Evolutionary conservation across 441 rosid species (phyloP).

Genomic region (Hypseocharis bilobata): DNA sequence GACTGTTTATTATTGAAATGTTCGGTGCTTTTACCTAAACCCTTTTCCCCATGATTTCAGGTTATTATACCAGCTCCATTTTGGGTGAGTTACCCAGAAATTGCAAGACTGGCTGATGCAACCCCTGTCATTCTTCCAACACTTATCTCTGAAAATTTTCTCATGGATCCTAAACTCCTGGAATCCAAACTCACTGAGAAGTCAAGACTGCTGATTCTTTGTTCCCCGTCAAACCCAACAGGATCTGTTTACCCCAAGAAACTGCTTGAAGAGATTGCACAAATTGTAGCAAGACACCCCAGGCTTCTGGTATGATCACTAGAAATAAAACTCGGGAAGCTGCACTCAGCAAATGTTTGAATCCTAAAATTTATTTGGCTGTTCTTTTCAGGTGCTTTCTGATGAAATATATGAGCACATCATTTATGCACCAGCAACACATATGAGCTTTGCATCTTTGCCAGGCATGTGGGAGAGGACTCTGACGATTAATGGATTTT

Average conservation of each 20-base stretch:
- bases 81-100: constrained; percentile 98
- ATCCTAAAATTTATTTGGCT: constrained; percentile 19
- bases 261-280: constrained; percentile 80
- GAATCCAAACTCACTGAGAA: constrained; percentile 62
- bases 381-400: constrained; percentile 54
- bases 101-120: constrained; percentile 86
- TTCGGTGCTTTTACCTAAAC: constrained; percentile 12
- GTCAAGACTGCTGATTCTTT: constrained; percentile 76
- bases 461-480: constrained; percentile 94
- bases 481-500: constrained; percentile 84
- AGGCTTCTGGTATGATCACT: constrained; percentile 63
- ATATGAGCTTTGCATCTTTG: constrained; percentile 87
- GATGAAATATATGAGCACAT: constrained; percentile 97
- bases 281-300: constrained; percentile 77
- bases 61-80: constrained; percentile 89
- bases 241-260: constrained; percentile 87
- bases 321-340: constrained; percentile 9
- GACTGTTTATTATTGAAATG: neutral
- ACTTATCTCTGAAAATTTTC: constrained; percentile 58
- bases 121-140: constrained; percentile 86
- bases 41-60: no score
- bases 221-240: constrained; percentile 94
- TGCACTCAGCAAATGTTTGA: neutral
- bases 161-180: constrained; percentile 70
- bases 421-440: constrained; percentile 78